phyloP scores from a whole-genome alignment of 2,329 filamentous ascomycete species.

The Penicillium nordicum region DNA sequence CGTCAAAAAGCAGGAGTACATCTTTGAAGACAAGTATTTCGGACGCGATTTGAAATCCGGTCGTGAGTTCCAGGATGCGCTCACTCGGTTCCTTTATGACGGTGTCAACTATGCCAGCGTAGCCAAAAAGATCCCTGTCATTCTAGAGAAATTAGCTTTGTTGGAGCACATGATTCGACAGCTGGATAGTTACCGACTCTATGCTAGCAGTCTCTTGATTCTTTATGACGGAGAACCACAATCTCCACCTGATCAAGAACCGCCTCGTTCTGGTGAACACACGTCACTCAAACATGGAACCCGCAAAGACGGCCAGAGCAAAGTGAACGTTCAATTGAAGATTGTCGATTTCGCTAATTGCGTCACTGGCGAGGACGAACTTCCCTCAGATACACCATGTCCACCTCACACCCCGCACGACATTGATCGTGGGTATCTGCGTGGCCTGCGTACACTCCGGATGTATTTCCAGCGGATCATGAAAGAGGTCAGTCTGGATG shows the following conservation, averaged over 20 bases:
- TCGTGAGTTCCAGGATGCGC: conserved; percentile 79
- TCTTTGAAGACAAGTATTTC: conserved; percentile 99
- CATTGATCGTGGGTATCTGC: conserved; percentile 83
- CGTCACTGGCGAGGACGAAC: conserved; percentile 75
- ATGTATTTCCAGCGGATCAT: conserved; percentile 87
- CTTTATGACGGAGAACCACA: conserved; percentile 79
- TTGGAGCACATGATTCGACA: conserved; percentile 79
- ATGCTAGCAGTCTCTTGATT: conserved; percentile 90
- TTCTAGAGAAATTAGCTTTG: conserved; percentile 77
- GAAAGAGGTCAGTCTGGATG: conserved; percentile 61
- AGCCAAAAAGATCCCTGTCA: conserved; percentile 78
- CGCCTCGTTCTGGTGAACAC: conserved; percentile 24
- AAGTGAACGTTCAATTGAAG: conserved; percentile 68
- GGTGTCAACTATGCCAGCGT: conserved; percentile 78
- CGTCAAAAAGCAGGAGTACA: conserved; percentile 72
- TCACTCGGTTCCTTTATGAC: conserved; percentile 88
- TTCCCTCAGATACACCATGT: conserved; percentile 60
- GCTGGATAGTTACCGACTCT: conserved; percentile 85
- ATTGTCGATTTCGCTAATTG: conserved; percentile 99
- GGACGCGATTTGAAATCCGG: conserved; percentile 85
- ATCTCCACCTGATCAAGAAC: conserved; percentile 20
- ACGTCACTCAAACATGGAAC: conserved; percentile 35
- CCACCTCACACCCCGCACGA: conserved; percentile 77
- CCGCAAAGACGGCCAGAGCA: conserved; percentile 38
- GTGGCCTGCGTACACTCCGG: conserved; percentile 73